Evolutionary conservation across 2,329 filamentous ascomycete genomes (phyloP), one percentile per base, ranked within the genome.

Genomic region (Diaporthe capsici): DNA sequence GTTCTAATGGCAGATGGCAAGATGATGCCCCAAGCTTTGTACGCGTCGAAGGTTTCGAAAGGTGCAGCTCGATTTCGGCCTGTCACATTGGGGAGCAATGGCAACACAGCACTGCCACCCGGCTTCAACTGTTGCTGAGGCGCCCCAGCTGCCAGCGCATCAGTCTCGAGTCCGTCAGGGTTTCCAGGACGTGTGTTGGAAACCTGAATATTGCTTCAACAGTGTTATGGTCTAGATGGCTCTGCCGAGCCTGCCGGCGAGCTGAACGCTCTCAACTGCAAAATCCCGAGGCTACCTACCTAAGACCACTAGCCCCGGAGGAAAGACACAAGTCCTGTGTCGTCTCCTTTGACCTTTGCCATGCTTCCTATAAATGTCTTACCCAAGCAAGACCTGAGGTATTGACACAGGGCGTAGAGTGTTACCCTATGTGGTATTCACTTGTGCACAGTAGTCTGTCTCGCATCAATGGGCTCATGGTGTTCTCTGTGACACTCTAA

Each of bases 171-270:
- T 28, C 8, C 31, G 47, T 53, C 9, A 53, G 47, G 39, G 22
- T 39, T 25, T 25, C 28, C 13, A 7, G 34, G 28, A 37, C 9
- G 1, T 49, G 63, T 17, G 22, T 20, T 20, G 47, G 8, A 53
- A 68, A 28, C 7, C 44, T 9, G 47, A 51, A 12, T 37, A 39
- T 39, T 20, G 28, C 22, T 53, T 39, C 31, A 7, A 6, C 61
- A 53, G 65, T 20, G 17, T 39, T 13, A 2, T 37, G 65, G 65
- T 25, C 22, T 8, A 31, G 34, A 68, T 53, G 47, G 25, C 39
- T 10, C 34, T 28, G 65, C 65, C 47, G 65, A 68, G 22, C 65
- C 31, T 68, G 65, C 65, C 65, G 65, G 65, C n/a, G 5, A 68
- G 65, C 28, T 39, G 31, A n/a, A 37, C 1, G 44, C 15, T 39